Evolutionary conservation across 2,329 filamentous ascomycete genomes (phyloP).

Genomic region (Leptographium lundbergii): DNA sequence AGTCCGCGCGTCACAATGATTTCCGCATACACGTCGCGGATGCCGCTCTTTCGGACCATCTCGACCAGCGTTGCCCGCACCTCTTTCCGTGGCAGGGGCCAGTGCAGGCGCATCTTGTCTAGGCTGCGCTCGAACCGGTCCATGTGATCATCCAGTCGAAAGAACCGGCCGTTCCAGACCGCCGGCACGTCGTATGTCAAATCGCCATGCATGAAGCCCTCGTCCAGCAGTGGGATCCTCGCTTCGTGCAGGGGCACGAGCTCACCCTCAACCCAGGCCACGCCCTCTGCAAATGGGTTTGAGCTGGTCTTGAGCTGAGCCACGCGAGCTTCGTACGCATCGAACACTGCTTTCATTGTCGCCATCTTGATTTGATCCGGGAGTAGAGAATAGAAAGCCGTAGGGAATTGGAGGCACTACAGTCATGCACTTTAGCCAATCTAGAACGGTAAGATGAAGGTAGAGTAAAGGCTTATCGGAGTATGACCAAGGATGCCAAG

Average conservation of each 20-base stretch:
- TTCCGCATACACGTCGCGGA: slow-evolving; percentile 36
- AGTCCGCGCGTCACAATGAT: slow-evolving; percentile 37
- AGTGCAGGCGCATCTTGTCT: slow-evolving; percentile 28
- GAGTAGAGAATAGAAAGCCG: not conserved
- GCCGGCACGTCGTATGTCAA: slow-evolving; percentile 39
- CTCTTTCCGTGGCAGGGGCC: slow-evolving; percentile 27
- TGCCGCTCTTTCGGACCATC: slow-evolving; percentile 32
- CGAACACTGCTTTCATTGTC: slow-evolving; percentile 7
- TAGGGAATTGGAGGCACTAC: not conserved
- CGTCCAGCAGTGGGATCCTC: slow-evolving; percentile 34
- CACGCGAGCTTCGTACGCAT: slow-evolving; percentile 6
- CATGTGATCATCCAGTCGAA: slow-evolving; percentile 37
- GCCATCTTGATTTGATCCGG: not conserved
- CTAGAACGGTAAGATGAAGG: not conserved
- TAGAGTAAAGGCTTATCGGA: not conserved
- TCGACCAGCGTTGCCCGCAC: slow-evolving; percentile 26
- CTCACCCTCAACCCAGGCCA: slow-evolving; percentile 32
- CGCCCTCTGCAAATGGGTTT: slow-evolving; percentile 28
- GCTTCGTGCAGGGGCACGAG: slow-evolving; percentile 30
- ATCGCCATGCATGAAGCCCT: slow-evolving; percentile 39
- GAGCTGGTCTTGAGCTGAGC: slow-evolving; percentile 18
- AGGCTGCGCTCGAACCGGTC: slow-evolving; percentile 29
- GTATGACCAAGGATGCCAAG: not conserved
- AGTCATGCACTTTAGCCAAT: not conserved
- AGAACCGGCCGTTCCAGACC: slow-evolving; percentile 38